Evolutionary conservation across 306 rosid species (phyloP), one percentile per base, ranked within the genome.

Genomic region (Coriaria nepalensis): DNA sequence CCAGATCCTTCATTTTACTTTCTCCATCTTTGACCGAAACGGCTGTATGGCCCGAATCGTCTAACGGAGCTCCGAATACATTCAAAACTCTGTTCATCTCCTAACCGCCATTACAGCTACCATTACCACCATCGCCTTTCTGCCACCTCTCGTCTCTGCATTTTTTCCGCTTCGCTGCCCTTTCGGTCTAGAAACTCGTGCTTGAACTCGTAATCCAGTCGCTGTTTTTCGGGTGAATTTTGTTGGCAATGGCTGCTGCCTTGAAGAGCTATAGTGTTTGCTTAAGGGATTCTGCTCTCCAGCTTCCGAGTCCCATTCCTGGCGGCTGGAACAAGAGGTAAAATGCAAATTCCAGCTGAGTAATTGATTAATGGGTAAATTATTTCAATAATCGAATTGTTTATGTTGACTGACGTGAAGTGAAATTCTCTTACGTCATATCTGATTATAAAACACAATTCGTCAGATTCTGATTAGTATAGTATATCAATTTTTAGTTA

Each of bases 271-370:
- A 47, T 38, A 63, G 46, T 41, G 50, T 56, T 32, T 72, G 69
- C 67, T 54, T 69, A 66, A 58, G 63, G 20, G 70, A 68, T 14
- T 54, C 67, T 33, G n/a, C 50, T 62, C 61, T 73, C 55, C 80
- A 71, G 47, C 44, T 71, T 60, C 75, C 64, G 64, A 70, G 71
- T 60, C 69, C 72, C 59, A 47, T 41, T 45, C 47, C 35, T 35
- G 50, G 55, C 37, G 67, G 67, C 33, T 33, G 37, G 49, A 61
- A 38, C 61, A 78, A 38, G 41, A 70, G 86, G 86, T 82, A 50
- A 20, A 52, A 33, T 33, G 40, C 15, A 7, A 38, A 8, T 0
- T 13, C 8, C 29, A 20, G 29, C 29, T 33, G 20, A 56, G 35
- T 56, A n/a, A 14, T 9, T 39, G 33, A 5, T 51, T 41, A 14